These are phyloP conservation scores for Conticribra weissflogii DNA, from an alignment of 108 stramenopile genomes.

Conservation along the genomic window DNA sequence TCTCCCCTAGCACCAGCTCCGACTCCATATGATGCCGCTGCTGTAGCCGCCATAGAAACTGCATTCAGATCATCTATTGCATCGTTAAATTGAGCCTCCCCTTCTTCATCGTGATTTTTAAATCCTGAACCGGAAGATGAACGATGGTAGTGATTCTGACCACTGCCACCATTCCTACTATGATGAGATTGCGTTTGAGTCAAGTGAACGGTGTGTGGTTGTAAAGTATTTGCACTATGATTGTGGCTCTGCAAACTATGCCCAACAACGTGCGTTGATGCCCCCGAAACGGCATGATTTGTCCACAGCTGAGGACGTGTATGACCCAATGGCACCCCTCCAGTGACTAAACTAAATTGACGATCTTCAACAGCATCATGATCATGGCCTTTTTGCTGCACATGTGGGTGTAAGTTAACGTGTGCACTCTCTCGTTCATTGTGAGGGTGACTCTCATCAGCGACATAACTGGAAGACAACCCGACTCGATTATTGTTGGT, in stretches of 20 bases:
- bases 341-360: slow-evolving; percentile 30
- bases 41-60: slow-evolving; percentile 18
- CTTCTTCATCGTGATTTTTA: slow-evolving; percentile 15
- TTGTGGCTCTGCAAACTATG: slow-evolving; percentile 13
- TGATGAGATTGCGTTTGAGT: neutral
- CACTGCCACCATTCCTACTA: neutral
- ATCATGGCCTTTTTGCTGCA: slow-evolving; percentile 47
- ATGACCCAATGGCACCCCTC: slow-evolving; percentile 1
- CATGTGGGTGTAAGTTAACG: slow-evolving; percentile 22
- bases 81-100: slow-evolving; percentile 19
- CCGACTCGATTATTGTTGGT: neutral
- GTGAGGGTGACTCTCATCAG: neutral
- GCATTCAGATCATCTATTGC: slow-evolving; percentile 12
- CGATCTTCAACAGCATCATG: slow-evolving; percentile 51
- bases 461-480: neutral
- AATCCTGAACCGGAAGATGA: slow-evolving; percentile 4
- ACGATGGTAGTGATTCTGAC: slow-evolving; percentile 11
- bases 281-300: neutral
- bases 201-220: neutral
- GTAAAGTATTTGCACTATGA: slow-evolving; percentile 2
- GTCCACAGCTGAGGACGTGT: neutral
- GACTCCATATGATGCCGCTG: slow-evolving; percentile 18
- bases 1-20: neutral
- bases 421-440: slow-evolving; percentile 3
- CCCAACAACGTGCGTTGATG: neutral